Base-by-base conservation (phyloP, 352 stramenopile genomes). In the Stephanocyclus meneghinianus region DNA sequence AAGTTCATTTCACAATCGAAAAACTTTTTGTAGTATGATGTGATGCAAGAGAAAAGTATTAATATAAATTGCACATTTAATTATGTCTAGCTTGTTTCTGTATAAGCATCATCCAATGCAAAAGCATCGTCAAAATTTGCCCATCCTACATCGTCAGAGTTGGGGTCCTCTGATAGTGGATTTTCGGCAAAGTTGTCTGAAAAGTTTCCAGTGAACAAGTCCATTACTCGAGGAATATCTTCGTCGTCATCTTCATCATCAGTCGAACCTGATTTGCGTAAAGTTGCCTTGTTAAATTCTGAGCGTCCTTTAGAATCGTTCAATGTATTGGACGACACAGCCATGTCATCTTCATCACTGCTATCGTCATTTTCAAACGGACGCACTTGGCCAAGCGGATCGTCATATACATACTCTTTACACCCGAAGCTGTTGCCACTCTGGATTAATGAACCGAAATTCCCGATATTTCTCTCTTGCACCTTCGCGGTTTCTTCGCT, bases 321-420 rank as follows among this genome's bases (percentile, higher is more conserved):
- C 45, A 63, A 70, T 57, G 78, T 32, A 13, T 80, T 67, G 57
- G 81, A 68, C 67, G 83, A 50, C 18, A 30, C 61, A 40, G 78
- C 65, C n/a, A 76, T 67, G 16, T 78, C 65, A 32, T 83, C 57
- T 42, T 78, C 71, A 40, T 86, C 74, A 26, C 62, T 69, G 44
- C 64, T 65, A 57, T 77, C 79, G 40, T 77, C 76, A 44, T 37
- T 74, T 51, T 78, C 81, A 71, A 85, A 85, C 13, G 72, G 78
- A 26, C 84, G 26, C 10, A 71, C 76, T 61, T 75, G 59, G 37
- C 87, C 86, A 8, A 92, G 70, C 16, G 87, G 87, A 79, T 94
- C 89, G 74, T 94, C 89, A 74, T 92, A 94, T 7, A 91, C 45
- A 63, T 94, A 94, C 15, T 80, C 68, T 37, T 83, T 83, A 45